Conservation (phyloP, 2,329 filamentous ascomycete genomes). For the Pseudogymnoascus sp. region DNA sequence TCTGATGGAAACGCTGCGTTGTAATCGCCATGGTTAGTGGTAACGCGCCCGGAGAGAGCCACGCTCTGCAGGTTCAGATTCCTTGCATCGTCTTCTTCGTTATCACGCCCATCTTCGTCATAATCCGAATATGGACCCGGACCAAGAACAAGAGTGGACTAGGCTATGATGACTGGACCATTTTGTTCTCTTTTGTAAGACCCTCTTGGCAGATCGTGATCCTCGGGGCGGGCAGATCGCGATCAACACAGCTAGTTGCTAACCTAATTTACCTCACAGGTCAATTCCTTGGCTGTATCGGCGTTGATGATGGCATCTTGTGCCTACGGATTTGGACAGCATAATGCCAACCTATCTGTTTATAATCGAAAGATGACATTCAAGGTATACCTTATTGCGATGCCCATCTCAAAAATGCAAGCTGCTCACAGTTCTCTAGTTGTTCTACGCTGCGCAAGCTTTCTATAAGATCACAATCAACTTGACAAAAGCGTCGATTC, state of each 20-base stretch:
- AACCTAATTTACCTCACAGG: conserved; percentile 19
- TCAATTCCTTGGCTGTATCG: conserved; percentile 30
- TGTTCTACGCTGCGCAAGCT: conserved; percentile 43
- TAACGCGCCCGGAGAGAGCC: background rate
- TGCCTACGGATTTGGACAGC: conserved; percentile 35
- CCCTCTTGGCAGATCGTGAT: background rate
- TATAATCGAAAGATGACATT: conserved; percentile 31
- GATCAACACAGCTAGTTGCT: background rate
- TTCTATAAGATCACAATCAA: conserved; percentile 47
- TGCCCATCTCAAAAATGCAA: background rate
- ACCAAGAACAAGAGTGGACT: conserved; percentile 30
- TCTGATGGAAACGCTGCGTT: background rate
- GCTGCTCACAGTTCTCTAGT: conserved; percentile 24
- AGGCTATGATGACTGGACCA: conserved; percentile 36
- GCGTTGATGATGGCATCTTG: conserved; percentile 24
- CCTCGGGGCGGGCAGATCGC: conserved; percentile 3
- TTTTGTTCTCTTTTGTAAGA: conserved; percentile 35
- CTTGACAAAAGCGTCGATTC: conserved; percentile 43
- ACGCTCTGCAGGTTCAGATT: conserved; percentile 29
- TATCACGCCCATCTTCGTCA: conserved; percentile 34
- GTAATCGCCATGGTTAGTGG: background rate
- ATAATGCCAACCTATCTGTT: conserved; percentile 29
- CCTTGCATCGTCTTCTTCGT: conserved; percentile 39
- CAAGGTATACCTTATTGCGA: conserved; percentile 18
- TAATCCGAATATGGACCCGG: conserved; percentile 33